Percentiles rank a stretch among this genome's conserved stretches.
Evolutionary conservation across 306 rosid species (phyloP).

Genomic region (Cucurbita moschata): DNA sequence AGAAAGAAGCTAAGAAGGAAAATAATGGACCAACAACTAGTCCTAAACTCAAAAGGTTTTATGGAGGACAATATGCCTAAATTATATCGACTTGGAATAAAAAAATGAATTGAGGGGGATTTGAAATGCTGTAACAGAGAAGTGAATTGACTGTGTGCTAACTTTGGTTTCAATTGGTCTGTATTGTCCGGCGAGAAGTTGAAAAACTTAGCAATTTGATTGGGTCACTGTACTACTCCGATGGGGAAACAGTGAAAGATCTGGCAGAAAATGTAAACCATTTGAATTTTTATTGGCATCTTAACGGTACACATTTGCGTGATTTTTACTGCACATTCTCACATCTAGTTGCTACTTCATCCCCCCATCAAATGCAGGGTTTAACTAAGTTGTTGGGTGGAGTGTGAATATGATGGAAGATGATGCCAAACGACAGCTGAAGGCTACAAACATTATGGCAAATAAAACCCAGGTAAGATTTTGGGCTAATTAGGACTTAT

Average conservation of each 20-base stretch:
- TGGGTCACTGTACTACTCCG: slow-evolving; percentile 74
- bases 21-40: too few species aligned
- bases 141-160: not conserved
- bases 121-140: not conserved
- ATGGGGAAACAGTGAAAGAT: slow-evolving; percentile 57
- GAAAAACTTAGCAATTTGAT: slow-evolving; percentile 50
- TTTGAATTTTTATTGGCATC: not conserved
- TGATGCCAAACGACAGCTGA: slow-evolving; percentile 62
- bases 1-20: too few species aligned
- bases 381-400: slow-evolving; percentile 83
- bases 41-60: not conserved
- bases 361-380: slow-evolving; percentile 32
- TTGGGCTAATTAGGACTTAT: slow-evolving; percentile 62
- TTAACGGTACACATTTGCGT: not conserved
- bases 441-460: slow-evolving; percentile 72
- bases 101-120: not conserved
- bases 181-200: not conserved
- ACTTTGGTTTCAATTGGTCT: too few species aligned
- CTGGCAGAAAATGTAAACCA: slow-evolving; percentile 73
- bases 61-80: not conserved
- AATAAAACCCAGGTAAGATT: slow-evolving; percentile 55
- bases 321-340: not conserved
- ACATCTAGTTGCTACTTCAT: not conserved
- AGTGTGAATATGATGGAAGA: slow-evolving; percentile 97
- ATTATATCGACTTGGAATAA: not conserved